Evolutionary conservation across 2,329 filamentous ascomycete species (phyloP).

Genomic region (Paramyrothecium roridum): DNA sequence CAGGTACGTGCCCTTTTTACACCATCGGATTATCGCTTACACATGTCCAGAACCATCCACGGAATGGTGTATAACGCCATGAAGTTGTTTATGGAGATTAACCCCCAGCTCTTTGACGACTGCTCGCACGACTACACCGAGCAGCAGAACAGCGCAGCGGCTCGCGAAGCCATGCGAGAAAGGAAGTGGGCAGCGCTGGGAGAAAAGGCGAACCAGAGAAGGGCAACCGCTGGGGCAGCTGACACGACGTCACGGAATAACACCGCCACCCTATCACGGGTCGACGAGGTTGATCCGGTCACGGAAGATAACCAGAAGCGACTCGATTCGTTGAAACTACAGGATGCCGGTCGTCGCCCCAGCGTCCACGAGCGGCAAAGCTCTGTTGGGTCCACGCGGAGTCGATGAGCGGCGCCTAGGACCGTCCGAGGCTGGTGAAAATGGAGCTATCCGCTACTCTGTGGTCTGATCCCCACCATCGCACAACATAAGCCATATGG

Average conservation of each 20-base stretch:
- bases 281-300: slow-evolving; percentile 75
- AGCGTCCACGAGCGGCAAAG: slow-evolving; percentile 57
- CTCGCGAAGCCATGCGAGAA: slow-evolving; percentile 76
- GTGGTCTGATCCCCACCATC: too few relatives aligned
- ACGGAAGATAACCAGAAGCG: slow-evolving; percentile 83
- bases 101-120: slow-evolving; percentile 96
- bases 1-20: slow-evolving; percentile 56
- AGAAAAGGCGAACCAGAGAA: slow-evolving; percentile 73
- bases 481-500: too few relatives aligned
- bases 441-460: too few relatives aligned
- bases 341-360: slow-evolving; percentile 70
- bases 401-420: slow-evolving; percentile 34
- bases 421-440: too few relatives aligned
- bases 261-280: slow-evolving; percentile 41
- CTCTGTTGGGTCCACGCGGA: slow-evolving; percentile 53
- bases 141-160: slow-evolving; percentile 87
- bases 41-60: slow-evolving; percentile 78
- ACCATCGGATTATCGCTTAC: slow-evolving; percentile 24
- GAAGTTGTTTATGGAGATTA: slow-evolving; percentile 99
- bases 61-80: slow-evolving; percentile 99
- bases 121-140: slow-evolving; percentile 98
- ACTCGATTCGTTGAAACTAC: slow-evolving; percentile 84
- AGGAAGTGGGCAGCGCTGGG: slow-evolving; percentile 85
- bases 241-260: slow-evolving; percentile 32
- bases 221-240: slow-evolving; percentile 34